Evolutionary conservation across 768 basidiomycete species (phyloP), one percentile per base, ranked within the genome.

Genomic region (Dentipellis sp.): DNA sequence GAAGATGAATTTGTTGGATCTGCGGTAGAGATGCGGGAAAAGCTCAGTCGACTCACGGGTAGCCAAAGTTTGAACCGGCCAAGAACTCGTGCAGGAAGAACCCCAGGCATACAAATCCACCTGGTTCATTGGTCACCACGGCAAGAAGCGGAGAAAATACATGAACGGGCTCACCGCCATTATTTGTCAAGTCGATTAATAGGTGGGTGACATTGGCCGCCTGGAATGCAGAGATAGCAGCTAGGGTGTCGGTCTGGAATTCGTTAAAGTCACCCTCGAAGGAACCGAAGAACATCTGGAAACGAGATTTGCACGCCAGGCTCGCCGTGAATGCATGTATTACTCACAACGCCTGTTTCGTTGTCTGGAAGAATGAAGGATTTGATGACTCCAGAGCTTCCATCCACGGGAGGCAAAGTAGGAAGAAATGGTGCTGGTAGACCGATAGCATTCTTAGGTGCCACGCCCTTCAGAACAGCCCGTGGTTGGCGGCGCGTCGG

Each of bases 21-120:
- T 42, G 10, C 46, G 50, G 35, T 16, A 35, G 46, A 42, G 14
- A 10, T 22, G 29, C 21, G 49, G 17, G 9, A 11, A 23, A 19
- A 36, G 23, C 38, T 8, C 9, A 52, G 11, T 35, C 14, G 7
- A 71, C 79, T 49, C 60, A 83, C 80, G 79, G 74, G 57, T 77
- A 77, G 4, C 76, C 78, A 38, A 79, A 68, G 21, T 72, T 66
- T 0, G 72, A 69, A 8, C 81, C 83, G 7, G 75, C 73, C 17
- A 86, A 72, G 62, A 73, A 82, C 53, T 75, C 74, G 60, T 82
- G 80, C 46, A 86, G 68, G 71, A 82, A 84, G 38, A 78, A 74
- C 2, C 81, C 82, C 9, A 84, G 72, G 63, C 83, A 84, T 9
- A 84, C 74, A 55, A 76, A 82, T 23, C 83, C 83, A 55, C 82